phyloP scores from a whole-genome alignment of 2,329 filamentous ascomycete genomes.

The Claviceps paspali region DNA sequence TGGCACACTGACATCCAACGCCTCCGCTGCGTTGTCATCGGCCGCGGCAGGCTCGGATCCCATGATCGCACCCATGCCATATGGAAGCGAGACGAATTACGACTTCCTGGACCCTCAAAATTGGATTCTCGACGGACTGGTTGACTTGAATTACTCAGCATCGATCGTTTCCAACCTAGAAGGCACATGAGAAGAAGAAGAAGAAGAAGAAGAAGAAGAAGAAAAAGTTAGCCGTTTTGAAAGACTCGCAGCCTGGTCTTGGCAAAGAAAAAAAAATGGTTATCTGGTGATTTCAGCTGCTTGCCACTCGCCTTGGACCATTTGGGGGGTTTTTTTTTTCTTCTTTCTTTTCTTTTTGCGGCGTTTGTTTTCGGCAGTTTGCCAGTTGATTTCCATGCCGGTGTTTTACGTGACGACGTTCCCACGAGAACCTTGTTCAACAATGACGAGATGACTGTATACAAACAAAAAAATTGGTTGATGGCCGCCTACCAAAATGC shows the following conservation, averaged over 20 bases:
- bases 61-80: slow-evolving; percentile 33
- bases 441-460: background rate
- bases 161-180: slow-evolving; percentile 41
- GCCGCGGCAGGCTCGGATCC: slow-evolving; percentile 24
- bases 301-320: too few species aligned
- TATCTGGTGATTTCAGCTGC: too few species aligned
- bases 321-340: too few species aligned
- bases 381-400: background rate
- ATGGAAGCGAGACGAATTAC: slow-evolving; percentile 55
- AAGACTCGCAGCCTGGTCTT: too few species aligned
- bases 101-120: slow-evolving; percentile 87
- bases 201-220: too few species aligned
- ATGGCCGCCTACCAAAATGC: background rate
- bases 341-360: background rate
- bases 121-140: slow-evolving; percentile 79
- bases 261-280: too few species aligned
- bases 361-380: background rate
- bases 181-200: too few species aligned
- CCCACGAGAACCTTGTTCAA: background rate
- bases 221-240: too few species aligned
- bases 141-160: slow-evolving; percentile 57
- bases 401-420: too few species aligned
- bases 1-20: slow-evolving; percentile 36
- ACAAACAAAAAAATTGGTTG: background rate
- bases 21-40: slow-evolving; percentile 26